These are phyloP conservation scores for Ganoderma lingzhi DNA, from an alignment of 1,284 basidiomycete genomes.

Conservation along the genomic window DNA sequence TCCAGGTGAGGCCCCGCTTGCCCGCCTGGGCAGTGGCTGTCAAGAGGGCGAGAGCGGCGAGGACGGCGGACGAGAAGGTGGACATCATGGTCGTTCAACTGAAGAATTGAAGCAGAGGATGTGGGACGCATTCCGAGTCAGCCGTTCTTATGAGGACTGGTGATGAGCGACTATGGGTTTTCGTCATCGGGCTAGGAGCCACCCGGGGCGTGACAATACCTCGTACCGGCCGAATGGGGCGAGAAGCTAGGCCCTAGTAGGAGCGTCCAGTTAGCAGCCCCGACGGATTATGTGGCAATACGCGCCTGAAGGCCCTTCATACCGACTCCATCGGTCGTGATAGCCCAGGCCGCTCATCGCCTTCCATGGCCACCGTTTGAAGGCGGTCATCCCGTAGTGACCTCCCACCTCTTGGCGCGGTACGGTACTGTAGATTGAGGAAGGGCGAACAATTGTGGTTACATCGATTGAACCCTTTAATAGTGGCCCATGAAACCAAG, in stretches of 20 bases:
- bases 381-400: not conserved
- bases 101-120: not conserved
- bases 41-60: not conserved
- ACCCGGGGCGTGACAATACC: not conserved
- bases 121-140: not conserved
- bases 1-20: conserved; percentile 9
- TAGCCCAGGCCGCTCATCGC: not conserved
- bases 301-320: not conserved
- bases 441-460: not conserved
- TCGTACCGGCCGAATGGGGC: not conserved
- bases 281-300: not conserved
- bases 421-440: not conserved
- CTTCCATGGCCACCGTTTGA: no score
- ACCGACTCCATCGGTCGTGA: not conserved
- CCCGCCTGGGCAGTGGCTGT: not conserved
- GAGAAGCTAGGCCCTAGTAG: not conserved
- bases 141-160: not conserved
- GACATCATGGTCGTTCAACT: not conserved
- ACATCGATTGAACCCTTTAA: not conserved
- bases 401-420: not conserved
- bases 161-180: not conserved
- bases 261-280: not conserved
- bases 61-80: not conserved
- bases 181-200: not conserved
- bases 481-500: not conserved